These are phyloP conservation scores for Geotrichum europaeum DNA, from an alignment of 1,139 yeast genomes.

Conservation along the genomic window DNA sequence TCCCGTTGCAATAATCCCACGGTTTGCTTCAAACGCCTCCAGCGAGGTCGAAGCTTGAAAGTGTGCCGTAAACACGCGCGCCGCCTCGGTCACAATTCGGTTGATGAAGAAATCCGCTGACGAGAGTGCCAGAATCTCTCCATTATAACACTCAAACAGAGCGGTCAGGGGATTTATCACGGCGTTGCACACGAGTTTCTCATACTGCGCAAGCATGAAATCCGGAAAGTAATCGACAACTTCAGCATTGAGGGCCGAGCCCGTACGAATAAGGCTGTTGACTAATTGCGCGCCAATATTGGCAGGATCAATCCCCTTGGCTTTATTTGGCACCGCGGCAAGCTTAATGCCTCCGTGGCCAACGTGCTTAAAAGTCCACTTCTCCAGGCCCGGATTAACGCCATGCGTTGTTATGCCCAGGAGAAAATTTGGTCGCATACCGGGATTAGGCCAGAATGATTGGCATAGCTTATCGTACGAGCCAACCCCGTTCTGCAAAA, in stretches of 20 bases:
- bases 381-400: slow-evolving; percentile 41
- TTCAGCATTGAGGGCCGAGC: slow-evolving; percentile 38
- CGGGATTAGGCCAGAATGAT: slow-evolving; percentile 48
- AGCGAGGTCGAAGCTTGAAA: slow-evolving; percentile 26
- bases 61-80: slow-evolving; percentile 29
- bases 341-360: slow-evolving; percentile 58
- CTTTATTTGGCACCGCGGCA: slow-evolving; percentile 15
- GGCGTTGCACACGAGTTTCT: slow-evolving; percentile 68
- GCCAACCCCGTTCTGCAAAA: slow-evolving; percentile 81
- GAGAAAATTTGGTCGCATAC: slow-evolving; percentile 49
- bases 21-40: slow-evolving; percentile 17
- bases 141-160: slow-evolving; percentile 63
- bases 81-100: slow-evolving; percentile 29
- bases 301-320: background rate
- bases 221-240: slow-evolving; percentile 44
- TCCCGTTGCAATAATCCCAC: slow-evolving; percentile 1
- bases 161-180: slow-evolving; percentile 74
- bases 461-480: slow-evolving; percentile 48
- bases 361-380: slow-evolving; percentile 49
- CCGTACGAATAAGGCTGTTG: slow-evolving; percentile 8
- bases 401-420: slow-evolving; percentile 85
- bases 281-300: slow-evolving; percentile 2
- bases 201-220: slow-evolving; percentile 58
- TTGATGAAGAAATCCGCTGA: slow-evolving; percentile 18
- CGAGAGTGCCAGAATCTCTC: slow-evolving; percentile 45